Evolutionary conservation across 2,329 filamentous ascomycete genomes (phyloP).

Genomic region (Monosporascus sp.): DNA sequence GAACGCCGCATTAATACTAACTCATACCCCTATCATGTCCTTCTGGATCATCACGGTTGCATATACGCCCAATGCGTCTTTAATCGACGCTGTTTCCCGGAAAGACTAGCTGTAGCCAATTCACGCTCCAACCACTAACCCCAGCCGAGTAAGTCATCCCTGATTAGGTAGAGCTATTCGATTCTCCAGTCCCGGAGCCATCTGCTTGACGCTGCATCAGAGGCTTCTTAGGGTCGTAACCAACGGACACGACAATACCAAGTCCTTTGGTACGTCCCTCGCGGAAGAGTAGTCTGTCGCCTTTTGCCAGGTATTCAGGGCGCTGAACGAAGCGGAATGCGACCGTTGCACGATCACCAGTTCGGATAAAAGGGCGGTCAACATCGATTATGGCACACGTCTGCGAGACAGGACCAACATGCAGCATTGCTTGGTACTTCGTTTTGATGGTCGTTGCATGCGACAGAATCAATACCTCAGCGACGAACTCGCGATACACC

Average conservation of each 20-base stretch:
- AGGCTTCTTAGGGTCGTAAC: slow-evolving; percentile 68
- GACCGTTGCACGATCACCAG: slow-evolving; percentile 88
- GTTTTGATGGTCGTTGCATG: slow-evolving; percentile 96
- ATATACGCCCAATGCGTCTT: background rate
- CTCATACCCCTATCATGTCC: background rate
- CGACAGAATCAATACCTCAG: slow-evolving; percentile 87
- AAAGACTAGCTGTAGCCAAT: background rate
- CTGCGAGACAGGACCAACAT: slow-evolving; percentile 90
- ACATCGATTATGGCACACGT: slow-evolving; percentile 98
- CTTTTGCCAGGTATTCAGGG: slow-evolving; percentile 85
- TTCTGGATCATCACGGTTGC: too few relatives aligned
- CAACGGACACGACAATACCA: slow-evolving; percentile 87
- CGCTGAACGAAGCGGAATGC: slow-evolving; percentile 93
- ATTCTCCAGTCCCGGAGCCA: slow-evolving; percentile 4
- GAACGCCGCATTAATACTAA: too few relatives aligned
- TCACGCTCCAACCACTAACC: slow-evolving; percentile 16
- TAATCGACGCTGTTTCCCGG: background rate
- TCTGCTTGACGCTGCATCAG: slow-evolving; percentile 23
- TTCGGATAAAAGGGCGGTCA: slow-evolving; percentile 90
- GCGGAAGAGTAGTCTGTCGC: slow-evolving; percentile 85
- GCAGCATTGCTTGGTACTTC: slow-evolving; percentile 96
- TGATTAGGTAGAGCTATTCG: slow-evolving; percentile 10
- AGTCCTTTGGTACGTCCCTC: slow-evolving; percentile 94
- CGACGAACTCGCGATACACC: slow-evolving; percentile 71
- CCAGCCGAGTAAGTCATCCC: slow-evolving; percentile 10